Evolutionary conservation across 1,284 basidiomycete species (phyloP).

Genomic region (Heterobasidion annosum): DNA sequence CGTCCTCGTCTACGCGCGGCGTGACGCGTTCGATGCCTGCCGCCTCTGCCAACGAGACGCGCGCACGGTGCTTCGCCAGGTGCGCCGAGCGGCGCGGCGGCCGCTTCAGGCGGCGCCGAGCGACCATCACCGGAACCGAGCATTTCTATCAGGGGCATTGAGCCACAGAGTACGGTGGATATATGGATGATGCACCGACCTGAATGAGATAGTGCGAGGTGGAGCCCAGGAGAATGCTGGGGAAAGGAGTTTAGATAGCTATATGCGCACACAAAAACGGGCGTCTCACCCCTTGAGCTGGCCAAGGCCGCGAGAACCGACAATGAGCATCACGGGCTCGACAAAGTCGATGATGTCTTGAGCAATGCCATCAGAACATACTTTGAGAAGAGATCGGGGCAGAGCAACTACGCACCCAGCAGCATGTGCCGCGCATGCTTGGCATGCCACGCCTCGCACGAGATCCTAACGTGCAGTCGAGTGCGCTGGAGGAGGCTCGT

Average conservation of each 20-base stretch:
- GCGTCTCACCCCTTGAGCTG: conserved; percentile 80
- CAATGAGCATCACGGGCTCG: conserved; percentile 90
- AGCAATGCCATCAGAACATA: not conserved
- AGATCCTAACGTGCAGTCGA: conserved; percentile 75
- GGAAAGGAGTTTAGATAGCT: not conserved
- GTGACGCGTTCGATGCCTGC: conserved; percentile 72
- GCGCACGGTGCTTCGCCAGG: conserved; percentile 53
- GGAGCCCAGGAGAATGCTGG: conserved; percentile 89
- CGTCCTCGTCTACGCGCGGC: conserved; percentile 63
- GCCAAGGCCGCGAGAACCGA: conserved; percentile 87
- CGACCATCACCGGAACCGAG: conserved; percentile 86
- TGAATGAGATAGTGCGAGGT: conserved; percentile 96
- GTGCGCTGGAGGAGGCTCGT: conserved; percentile 88
- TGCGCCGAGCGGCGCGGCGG: conserved; percentile 57
- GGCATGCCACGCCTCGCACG: conserved; percentile 93
- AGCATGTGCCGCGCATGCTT: conserved; percentile 94
- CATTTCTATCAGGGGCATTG: conserved; percentile 48
- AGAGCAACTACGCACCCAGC: conserved; percentile 42
- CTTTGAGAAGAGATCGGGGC: not conserved
- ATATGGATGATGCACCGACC: conserved; percentile 23
- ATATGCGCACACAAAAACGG: not conserved
- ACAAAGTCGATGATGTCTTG: conserved; percentile 85
- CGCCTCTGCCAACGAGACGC: conserved; percentile 82
- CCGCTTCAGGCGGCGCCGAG: conserved; percentile 74
- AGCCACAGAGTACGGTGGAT: not conserved